Evolutionary conservation across 176 grass and related monocot genomes (phyloP), one percentile per base, ranked within the genome.

Genomic region (Saccharum officinarum): DNA sequence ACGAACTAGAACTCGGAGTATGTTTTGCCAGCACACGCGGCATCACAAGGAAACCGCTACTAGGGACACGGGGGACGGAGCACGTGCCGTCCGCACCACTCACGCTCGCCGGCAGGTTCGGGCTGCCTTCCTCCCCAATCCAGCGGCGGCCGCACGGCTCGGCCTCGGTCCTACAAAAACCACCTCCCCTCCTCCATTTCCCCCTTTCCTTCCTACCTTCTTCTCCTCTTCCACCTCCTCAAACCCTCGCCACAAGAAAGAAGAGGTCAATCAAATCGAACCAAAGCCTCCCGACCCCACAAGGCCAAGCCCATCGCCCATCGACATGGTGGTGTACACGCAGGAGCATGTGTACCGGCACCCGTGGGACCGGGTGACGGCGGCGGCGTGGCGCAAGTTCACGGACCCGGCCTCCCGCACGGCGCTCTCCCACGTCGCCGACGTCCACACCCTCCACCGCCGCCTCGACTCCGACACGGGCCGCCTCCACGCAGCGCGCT

Each of bases 321-420:
- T 22, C 40, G 81, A 75, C 69, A 91, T 95, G 84, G 91, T 93
- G 71, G 88, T 92, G 60, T 98, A 98, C 92, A 92, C 86, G 62
- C 93, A 98, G 81, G 95, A 98, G 80, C 95, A 98, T 65, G 87
- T 95, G 23, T 98, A 98, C 80, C 87, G 87, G 79, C 95, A 98
- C 73, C 95, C 95, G 33, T 98, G 95, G 95, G 93, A 98, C 74
- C 95, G 95, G 22, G 95, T 98, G 66, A 98, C 95, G 60, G 87
- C 95, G 31, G 95, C 95, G 62, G 87, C 88, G 41, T 98, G 93
- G 95, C 95, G 95, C 76, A 98, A 98, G 91, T 98, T 88, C 92
- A 98, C 93, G 30, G 95, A 98, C 80, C 95, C 95, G 73, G 89
- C 84, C 12, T 91, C 95, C 33, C 84, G 83, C 39, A 84, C 90